phyloP scores from a whole-genome alignment of 164 flowering plant genomes.

The Piper betle region DNA sequence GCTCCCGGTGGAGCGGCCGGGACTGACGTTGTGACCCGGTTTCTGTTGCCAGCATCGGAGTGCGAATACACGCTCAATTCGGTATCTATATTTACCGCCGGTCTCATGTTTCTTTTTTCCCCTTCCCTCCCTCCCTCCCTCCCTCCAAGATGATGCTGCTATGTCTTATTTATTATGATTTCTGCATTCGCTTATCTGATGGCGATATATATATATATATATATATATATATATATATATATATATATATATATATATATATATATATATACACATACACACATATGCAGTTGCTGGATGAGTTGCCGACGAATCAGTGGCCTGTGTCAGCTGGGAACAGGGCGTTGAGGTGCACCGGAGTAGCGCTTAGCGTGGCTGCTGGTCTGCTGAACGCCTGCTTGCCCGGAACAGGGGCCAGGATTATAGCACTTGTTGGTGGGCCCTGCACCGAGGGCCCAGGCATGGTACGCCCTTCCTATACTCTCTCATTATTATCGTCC shows the following conservation, averaged over 20 bases:
- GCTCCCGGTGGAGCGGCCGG: conserved; percentile 26
- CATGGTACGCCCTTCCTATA: conserved; percentile 30
- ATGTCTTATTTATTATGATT: not conserved
- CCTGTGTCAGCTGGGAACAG: conserved; percentile 67
- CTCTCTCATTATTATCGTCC: too few species aligned
- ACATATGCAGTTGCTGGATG: conserved; percentile 60
- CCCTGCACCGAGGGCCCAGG: conserved; percentile 99
- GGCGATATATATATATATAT: not conserved
- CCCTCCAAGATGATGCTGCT: not conserved
- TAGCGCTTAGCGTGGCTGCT: conserved; percentile 84
- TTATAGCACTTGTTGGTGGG: conserved; percentile 84
- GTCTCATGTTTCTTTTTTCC: not conserved
- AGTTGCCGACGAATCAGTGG: conserved; percentile 85
- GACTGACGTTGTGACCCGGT: conserved; percentile 35
- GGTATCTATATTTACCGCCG: conserved; percentile 23
- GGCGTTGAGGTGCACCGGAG: conserved; percentile 77
- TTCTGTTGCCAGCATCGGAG: conserved; percentile 80
- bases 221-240: not conserved
- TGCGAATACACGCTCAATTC: conserved; percentile 69
- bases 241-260: not conserved
- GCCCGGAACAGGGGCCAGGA: conserved; percentile 86
- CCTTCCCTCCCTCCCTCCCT: not conserved
- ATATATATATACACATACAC: too few species aligned
- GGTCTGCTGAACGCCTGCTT: conserved; percentile 80
- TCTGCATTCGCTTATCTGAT: not conserved